phyloP scores from a whole-genome alignment of 1,139 yeast genomes.

The Geotrichum reessii region DNA sequence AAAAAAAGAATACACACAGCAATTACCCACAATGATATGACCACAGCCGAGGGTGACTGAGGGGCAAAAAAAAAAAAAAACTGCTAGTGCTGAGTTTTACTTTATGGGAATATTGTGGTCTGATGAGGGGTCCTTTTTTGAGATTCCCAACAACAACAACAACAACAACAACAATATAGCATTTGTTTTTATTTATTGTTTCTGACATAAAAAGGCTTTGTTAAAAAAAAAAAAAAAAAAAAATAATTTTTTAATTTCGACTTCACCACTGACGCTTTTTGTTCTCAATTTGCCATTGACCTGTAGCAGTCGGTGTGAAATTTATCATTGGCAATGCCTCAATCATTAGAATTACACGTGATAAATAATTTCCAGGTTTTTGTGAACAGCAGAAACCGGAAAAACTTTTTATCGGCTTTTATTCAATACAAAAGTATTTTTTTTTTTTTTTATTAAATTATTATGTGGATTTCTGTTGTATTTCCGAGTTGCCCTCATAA shows the following conservation, averaged over 20 bases:
- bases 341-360: background rate
- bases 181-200: background rate
- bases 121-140: background rate
- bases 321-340: background rate
- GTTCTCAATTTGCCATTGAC: no score
- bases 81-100: background rate
- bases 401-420: background rate
- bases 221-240: no score
- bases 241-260: no score
- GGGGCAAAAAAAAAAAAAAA: background rate
- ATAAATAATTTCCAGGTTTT: background rate
- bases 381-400: background rate
- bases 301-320: background rate
- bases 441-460: no score
- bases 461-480: no score
- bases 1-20: no score
- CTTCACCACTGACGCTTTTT: no score
- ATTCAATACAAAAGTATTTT: background rate
- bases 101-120: background rate
- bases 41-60: background rate
- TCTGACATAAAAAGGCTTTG: no score
- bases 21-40: no score
- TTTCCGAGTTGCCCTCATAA: no score
- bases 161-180: background rate
- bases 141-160: background rate